phyloP scores from a whole-genome alignment of 768 basidiomycete species.

The Phylloporus scabripes region DNA sequence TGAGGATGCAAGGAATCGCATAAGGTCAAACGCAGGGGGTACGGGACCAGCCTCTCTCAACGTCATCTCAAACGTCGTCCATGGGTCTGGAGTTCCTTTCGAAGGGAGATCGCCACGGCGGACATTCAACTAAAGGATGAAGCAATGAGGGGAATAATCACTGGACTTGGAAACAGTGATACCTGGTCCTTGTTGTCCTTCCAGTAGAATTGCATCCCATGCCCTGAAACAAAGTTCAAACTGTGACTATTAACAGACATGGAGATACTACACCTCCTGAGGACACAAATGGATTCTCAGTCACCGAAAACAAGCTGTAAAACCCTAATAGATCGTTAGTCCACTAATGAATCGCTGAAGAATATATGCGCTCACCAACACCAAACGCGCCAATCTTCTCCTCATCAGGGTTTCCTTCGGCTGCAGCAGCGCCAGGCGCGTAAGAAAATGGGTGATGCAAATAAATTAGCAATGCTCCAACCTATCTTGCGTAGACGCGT shows the following conservation, averaged over 20 bases:
- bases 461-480: background rate
- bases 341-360: background rate
- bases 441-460: background rate
- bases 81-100: conserved; percentile 38
- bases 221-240: conserved; percentile 37
- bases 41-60: conserved; percentile 77
- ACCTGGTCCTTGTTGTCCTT: conserved; percentile 90
- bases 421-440: background rate
- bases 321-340: conserved; percentile 40
- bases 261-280: conserved; percentile 55
- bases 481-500: conserved; percentile 16
- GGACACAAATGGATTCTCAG: conserved; percentile 77
- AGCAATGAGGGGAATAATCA: conserved; percentile 1
- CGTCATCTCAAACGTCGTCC: conserved; percentile 90
- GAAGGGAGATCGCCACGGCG: conserved; percentile 64
- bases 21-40: conserved; percentile 80
- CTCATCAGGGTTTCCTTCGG: conserved; percentile 24
- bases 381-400: conserved; percentile 25
- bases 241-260: background rate
- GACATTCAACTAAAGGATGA: conserved; percentile 59
- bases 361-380: conserved; percentile 12
- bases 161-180: background rate
- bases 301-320: conserved; percentile 78
- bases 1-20: conserved; percentile 83
- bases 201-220: conserved; percentile 97